Evolutionary conservation across 345 rosid species (phyloP).

Genomic region (Rhodamnia argentea): DNA sequence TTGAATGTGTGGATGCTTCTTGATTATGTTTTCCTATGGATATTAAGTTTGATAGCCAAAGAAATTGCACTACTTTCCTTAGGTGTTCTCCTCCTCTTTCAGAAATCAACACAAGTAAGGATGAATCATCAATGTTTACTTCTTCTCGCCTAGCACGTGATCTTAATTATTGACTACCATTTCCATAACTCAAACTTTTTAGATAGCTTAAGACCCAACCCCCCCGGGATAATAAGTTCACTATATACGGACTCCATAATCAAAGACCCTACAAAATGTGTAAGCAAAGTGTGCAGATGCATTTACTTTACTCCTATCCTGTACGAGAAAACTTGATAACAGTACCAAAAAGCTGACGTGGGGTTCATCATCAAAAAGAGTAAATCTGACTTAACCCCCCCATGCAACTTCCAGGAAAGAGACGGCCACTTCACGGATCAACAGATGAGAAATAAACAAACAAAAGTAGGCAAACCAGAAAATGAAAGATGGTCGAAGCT

Average conservation of each 20-base stretch:
- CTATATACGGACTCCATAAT: not conserved
- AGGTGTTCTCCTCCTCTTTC: not conserved
- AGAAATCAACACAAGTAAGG: not conserved
- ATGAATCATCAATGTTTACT: not conserved
- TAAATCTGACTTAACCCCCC: not conserved
- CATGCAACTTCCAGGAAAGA: conserved; percentile 55
- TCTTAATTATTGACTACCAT: not conserved
- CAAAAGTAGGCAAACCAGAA: not conserved
- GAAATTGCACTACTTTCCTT: not conserved
- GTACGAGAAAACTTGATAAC: not conserved
- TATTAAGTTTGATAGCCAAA: not conserved
- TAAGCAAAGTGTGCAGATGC: not conserved
- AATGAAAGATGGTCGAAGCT: not conserved
- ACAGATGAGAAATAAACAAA: not conserved
- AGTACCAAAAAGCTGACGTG: not conserved
- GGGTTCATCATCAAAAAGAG: not conserved
- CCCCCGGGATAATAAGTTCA: not conserved
- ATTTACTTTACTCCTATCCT: not conserved
- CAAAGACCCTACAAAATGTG: not conserved
- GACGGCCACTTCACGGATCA: not conserved
- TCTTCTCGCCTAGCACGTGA: not conserved
- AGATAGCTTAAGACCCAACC: not conserved
- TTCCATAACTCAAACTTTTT: not conserved
- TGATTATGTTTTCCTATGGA: not conserved
- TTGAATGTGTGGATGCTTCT: not conserved